A percentile compares a stretch with the other conserved stretches of the same genome.
These are phyloP conservation scores for Fusarium humuli DNA, from an alignment of 2,329 filamentous ascomycete genomes.

Conservation along the genomic window DNA sequence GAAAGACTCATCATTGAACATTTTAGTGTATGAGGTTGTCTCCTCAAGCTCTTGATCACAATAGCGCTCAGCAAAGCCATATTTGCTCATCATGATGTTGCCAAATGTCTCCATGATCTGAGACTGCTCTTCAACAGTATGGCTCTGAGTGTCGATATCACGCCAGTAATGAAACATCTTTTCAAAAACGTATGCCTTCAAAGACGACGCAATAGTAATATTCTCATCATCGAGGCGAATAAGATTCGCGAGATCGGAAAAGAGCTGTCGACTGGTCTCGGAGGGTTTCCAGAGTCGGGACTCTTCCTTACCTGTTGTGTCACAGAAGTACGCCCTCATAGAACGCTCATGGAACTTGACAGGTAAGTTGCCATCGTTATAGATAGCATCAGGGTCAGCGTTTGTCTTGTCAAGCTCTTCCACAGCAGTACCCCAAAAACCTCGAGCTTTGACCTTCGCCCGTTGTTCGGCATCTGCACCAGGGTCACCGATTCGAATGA, in stretches of 20 bases:
- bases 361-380: conserved; percentile 44
- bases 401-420: conserved; percentile 39
- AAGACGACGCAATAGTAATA: accelerated
- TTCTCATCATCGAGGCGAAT: accelerated
- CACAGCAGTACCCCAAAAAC: conserved; percentile 8
- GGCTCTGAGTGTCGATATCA: background rate
- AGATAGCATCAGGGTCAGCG: conserved; percentile 26
- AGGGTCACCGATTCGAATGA: conserved; percentile 44
- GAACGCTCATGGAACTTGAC: conserved; percentile 49
- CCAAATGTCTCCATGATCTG: background rate
- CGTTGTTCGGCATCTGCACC: conserved; percentile 40
- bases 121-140: background rate
- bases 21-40: background rate
- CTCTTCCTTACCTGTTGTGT: background rate
- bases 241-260: accelerated
- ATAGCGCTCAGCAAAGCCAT: background rate
- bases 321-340: conserved; percentile 45
- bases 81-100: background rate
- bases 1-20: background rate
- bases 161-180: background rate
- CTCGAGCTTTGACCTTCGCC: conserved; percentile 2
- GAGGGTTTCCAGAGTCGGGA: conserved; percentile 29
- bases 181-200: background rate
- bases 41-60: background rate
- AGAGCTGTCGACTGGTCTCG: conserved; percentile 37